Evolutionary conservation across 768 basidiomycete genomes (phyloP).

Genomic region (Dioszegia hungarica): DNA sequence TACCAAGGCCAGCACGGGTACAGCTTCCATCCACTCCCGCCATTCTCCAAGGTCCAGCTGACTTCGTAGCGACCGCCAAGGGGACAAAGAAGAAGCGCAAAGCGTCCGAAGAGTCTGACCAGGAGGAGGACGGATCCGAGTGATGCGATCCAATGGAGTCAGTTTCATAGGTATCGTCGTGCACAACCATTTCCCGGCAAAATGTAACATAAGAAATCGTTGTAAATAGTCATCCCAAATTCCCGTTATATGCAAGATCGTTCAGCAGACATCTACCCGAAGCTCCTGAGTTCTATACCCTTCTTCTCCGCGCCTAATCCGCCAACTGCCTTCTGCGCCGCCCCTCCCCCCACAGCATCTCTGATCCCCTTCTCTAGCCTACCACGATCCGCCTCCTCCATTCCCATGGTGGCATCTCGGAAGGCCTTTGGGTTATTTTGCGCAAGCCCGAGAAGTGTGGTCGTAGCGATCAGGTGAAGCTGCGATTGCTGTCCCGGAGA

Average conservation of each 20-base stretch:
- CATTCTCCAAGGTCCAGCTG: background rate
- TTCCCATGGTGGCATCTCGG: slow-evolving; percentile 71
- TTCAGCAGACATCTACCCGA: too few species aligned
- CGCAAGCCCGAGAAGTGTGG: slow-evolving; percentile 68
- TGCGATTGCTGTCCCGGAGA: slow-evolving; percentile 31
- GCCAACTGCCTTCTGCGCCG: background rate
- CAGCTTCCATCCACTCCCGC: background rate
- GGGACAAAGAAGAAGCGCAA: background rate
- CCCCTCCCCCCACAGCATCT: slow-evolving; percentile 55
- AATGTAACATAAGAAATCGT: background rate
- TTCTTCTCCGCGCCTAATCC: slow-evolving; percentile 23
- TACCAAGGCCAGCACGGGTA: background rate
- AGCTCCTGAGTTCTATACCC: slow-evolving; percentile 39
- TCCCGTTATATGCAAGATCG: too few species aligned
- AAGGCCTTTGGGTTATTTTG: slow-evolving; percentile 67
- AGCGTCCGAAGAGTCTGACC: background rate
- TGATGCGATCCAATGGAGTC: background rate
- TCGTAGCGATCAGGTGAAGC: slow-evolving; percentile 59
- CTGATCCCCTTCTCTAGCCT: slow-evolving; percentile 72
- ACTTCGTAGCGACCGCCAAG: background rate
- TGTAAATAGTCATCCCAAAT: background rate
- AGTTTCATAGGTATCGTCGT: background rate
- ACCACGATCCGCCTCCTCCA: slow-evolving; percentile 60
- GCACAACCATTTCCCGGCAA: background rate
- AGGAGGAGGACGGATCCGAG: background rate